These are phyloP conservation scores for Somion occarium DNA, from an alignment of 1,284 basidiomycete species.

Conservation along the genomic window DNA sequence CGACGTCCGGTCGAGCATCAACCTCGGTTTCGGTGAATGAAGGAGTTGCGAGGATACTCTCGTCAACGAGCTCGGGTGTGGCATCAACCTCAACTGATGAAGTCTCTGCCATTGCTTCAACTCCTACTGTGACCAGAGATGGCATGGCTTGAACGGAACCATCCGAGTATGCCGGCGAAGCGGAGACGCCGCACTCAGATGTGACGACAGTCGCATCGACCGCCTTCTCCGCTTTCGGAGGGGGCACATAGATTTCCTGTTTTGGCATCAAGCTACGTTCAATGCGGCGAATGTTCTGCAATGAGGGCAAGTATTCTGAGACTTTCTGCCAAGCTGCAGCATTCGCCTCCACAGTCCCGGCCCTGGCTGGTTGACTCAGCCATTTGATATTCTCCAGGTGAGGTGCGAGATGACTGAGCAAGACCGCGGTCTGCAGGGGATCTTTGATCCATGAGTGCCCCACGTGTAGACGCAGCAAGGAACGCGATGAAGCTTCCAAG, in stretches of 20 bases:
- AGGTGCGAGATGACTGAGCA: constrained; percentile 72
- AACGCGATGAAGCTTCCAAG: constrained; percentile 49
- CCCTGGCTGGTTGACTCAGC: constrained; percentile 72
- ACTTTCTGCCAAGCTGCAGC: constrained; percentile 64
- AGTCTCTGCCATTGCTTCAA: constrained; percentile 25
- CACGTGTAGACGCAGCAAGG: constrained; percentile 61
- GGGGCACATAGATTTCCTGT: constrained; percentile 26
- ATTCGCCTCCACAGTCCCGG: constrained; percentile 60
- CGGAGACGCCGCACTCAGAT: constrained; percentile 44
- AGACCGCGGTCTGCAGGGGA: constrained; percentile 59
- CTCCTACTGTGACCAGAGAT: constrained; percentile 33
- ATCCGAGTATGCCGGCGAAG: constrained; percentile 38
- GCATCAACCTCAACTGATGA: constrained; percentile 28
- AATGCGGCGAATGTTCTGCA: constrained; percentile 58
- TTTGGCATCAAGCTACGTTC: constrained; percentile 46
- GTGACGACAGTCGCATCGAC: constrained; percentile 52
- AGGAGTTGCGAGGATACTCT: constrained; percentile 21
- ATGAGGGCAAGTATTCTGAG: constrained; percentile 59
- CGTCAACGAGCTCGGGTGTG: constrained; percentile 23
- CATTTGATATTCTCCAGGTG: constrained; percentile 61
- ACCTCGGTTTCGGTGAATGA: constrained; percentile 20
- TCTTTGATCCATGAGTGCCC: constrained; percentile 70
- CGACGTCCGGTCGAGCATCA: constrained; percentile 18
- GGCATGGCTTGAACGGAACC: constrained; percentile 46
- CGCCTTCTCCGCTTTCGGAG: constrained; percentile 32